These are phyloP conservation scores for Lactarius indigo DNA, from an alignment of 768 basidiomycete genomes.

Conservation along the genomic window DNA sequence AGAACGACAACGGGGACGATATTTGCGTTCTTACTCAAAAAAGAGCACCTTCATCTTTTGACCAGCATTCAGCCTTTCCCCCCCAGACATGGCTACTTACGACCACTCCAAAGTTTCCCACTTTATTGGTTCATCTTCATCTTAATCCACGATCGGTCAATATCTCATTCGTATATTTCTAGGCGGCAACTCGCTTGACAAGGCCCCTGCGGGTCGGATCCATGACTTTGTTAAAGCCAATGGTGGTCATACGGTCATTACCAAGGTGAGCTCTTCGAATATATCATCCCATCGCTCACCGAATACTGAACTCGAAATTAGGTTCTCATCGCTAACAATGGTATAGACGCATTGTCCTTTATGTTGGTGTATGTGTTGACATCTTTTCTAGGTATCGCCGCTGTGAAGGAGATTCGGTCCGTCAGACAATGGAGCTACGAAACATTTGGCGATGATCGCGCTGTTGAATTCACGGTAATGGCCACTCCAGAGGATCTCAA, in stretches of 20 bases:
- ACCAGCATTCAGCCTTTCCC: slow-evolving; percentile 1
- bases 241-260: slow-evolving; percentile 98
- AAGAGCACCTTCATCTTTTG: slow-evolving; percentile 9
- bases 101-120: slow-evolving; percentile 61
- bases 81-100: slow-evolving; percentile 34
- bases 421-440: slow-evolving; percentile 99
- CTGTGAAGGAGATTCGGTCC: slow-evolving; percentile 98
- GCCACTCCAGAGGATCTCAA: slow-evolving; percentile 98
- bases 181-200: slow-evolving; percentile 94
- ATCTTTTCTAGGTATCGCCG: slow-evolving; percentile 78
- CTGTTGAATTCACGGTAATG: slow-evolving; percentile 99
- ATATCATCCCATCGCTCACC: neutral
- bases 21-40: slow-evolving; percentile 4
- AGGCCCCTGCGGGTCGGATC: slow-evolving; percentile 72
- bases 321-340: slow-evolving; percentile 99
- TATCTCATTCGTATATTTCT: slow-evolving; percentile 23
- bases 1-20: slow-evolving; percentile 11
- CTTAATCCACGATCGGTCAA: slow-evolving; percentile 12
- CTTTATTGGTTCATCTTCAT: slow-evolving; percentile 50
- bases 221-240: slow-evolving; percentile 87
- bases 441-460: slow-evolving; percentile 94
- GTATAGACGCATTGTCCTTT: slow-evolving; percentile 38
- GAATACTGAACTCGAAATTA: slow-evolving; percentile 33
- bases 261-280: slow-evolving; percentile 65
- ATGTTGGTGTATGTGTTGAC: slow-evolving; percentile 1